Evolutionary conservation across 805 yeast species (phyloP).

Genomic region (Candida golubevii): DNA sequence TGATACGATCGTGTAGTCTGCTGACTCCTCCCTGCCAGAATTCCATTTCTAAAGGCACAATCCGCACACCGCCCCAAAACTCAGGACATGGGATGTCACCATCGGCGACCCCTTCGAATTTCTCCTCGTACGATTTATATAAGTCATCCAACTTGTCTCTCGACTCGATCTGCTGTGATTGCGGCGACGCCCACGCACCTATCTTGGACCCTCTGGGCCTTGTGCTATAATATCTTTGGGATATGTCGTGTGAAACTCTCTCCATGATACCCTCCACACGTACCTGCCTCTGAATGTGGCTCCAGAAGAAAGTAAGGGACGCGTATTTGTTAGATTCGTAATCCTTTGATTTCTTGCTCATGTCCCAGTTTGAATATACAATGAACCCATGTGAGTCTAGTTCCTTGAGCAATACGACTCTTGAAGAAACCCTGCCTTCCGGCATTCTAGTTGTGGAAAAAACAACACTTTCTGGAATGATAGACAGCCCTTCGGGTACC

Average conservation of each 20-base stretch:
- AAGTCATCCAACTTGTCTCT: conserved; percentile 61
- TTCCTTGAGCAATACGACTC: conserved; percentile 85
- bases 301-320: conserved; percentile 89
- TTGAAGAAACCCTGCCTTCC: conserved; percentile 81
- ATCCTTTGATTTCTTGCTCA: conserved; percentile 78
- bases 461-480: conserved; percentile 76
- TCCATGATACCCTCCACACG: conserved; percentile 86
- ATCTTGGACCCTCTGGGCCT: conserved; percentile 91
- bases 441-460: conserved; percentile 89
- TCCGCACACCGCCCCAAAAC: conserved; percentile 91
- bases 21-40: conserved; percentile 96
- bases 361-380: conserved; percentile 87
- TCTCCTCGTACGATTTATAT: conserved; percentile 44
- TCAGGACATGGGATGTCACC: conserved; percentile 85
- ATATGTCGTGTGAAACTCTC: conserved; percentile 65
- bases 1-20: conserved; percentile 85
- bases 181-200: conserved; percentile 98
- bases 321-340: conserved; percentile 70
- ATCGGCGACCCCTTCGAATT: conserved; percentile 53
- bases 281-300: conserved; percentile 83
- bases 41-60: conserved; percentile 86
- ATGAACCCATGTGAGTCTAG: conserved; percentile 81
- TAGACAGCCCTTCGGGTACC: conserved; percentile 40
- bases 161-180: conserved; percentile 54
- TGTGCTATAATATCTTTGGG: conserved; percentile 73